Percentiles rank a stretch among this genome's conserved stretches.
These are phyloP conservation scores for Apiospora sp. DNA, from an alignment of 2,329 filamentous ascomycete species.

Conservation along the genomic window DNA sequence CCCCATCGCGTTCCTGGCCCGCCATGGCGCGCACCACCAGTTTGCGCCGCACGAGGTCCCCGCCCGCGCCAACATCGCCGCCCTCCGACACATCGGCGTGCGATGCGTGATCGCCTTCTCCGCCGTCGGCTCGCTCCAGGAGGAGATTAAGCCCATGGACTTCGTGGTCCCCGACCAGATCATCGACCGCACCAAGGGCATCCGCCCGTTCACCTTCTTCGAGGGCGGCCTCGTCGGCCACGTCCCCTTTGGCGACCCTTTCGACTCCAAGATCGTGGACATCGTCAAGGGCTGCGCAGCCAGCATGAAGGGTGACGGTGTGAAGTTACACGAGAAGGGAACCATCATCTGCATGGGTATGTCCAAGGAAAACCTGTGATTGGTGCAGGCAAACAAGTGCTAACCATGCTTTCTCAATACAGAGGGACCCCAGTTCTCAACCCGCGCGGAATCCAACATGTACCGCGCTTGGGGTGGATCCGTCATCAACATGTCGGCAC, in stretches of 20 bases:
- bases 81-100: slow-evolving; percentile 88
- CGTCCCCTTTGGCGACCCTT: slow-evolving; percentile 94
- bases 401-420: background rate
- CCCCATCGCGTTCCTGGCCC: slow-evolving; percentile 90
- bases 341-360: slow-evolving; percentile 90
- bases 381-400: background rate
- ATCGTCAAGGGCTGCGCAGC: slow-evolving; percentile 81
- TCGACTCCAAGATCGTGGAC: slow-evolving; percentile 79
- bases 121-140: slow-evolving; percentile 90
- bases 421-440: slow-evolving; percentile 99
- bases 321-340: slow-evolving; percentile 83
- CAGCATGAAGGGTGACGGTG: slow-evolving; percentile 81
- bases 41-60: slow-evolving; percentile 95
- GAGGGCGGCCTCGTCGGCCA: slow-evolving; percentile 91
- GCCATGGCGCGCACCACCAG: slow-evolving; percentile 89
- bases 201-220: slow-evolving; percentile 95
- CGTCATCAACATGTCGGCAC: slow-evolving; percentile 97
- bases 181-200: slow-evolving; percentile 96
- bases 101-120: slow-evolving; percentile 93
- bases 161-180: slow-evolving; percentile 97
- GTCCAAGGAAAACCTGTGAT: slow-evolving; percentile 38
- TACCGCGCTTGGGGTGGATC: slow-evolving; percentile 94
- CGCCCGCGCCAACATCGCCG: slow-evolving; percentile 94
- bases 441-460: slow-evolving; percentile 92
- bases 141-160: slow-evolving; percentile 93